Base-by-base conservation (phyloP, 2,329 filamentous ascomycete species). In the Annulohypoxylon truncatum region DNA sequence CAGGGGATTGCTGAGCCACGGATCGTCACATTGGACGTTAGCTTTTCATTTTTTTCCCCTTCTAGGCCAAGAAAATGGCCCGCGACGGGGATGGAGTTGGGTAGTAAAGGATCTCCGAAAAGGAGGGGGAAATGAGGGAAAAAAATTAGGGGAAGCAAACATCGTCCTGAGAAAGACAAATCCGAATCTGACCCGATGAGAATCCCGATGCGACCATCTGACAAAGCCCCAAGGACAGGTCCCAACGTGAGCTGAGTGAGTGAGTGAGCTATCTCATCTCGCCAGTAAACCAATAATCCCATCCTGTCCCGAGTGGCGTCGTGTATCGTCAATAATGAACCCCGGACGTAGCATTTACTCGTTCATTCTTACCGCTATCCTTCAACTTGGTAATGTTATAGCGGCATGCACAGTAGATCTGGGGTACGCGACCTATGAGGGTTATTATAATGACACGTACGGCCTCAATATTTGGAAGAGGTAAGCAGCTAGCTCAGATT, bases 381-480 rank as follows among this genome's bases (percentile, higher is more conserved):
- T 55, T 40, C 52, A 38, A 24, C 29, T 40, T 12, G 22, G 22
- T 29, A 24, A 47, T 33, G 33, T 52, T 12, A 20, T 63, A 10
- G 42, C 58, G 5, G 28, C 33, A n/a, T 61, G 66, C 56, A 55
- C 47, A 6, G 71, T 74, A 55, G 64, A 71, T 58, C 69, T 74
- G 40, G 72, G 72, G 13, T 74, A 74, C 44, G 72, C 72, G n/a
- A 73, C 66, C 18, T 74, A 74, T 20, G 65, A 69, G 26, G 71
- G 72, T 15, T 72, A 72, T 35, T 73, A 72, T 42, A 72, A 73
- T 44, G 66, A 67, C 20, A 72, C 71, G 4, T 72, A 68, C 65
- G 65, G 68, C 31, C 65, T 74, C 7, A 72, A 74, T 58, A 68
- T 73, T 51, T 74, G 71, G 71, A 73, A 74, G 60, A 67, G 71